Evolutionary conservation across 2,329 filamentous ascomycete species (phyloP).

Genomic region (Blastomyces percursus): DNA sequence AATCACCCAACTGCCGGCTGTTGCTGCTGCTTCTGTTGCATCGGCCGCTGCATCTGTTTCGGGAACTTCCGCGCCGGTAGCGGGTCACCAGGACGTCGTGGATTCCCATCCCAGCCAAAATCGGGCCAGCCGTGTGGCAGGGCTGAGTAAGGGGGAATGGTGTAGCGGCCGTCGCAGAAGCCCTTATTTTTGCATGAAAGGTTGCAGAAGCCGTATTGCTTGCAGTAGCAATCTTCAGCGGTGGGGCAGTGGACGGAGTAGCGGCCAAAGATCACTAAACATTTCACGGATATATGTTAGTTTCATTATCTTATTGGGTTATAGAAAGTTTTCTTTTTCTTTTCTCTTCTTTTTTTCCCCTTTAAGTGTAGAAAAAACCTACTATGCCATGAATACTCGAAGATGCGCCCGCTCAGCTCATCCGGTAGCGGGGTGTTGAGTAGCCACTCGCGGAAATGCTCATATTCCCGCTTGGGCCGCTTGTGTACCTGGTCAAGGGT

Average conservation of each 20-base stretch:
- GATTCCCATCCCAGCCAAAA: conserved; percentile 40
- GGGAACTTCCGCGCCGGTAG: not conserved
- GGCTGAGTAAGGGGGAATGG: conserved; percentile 45
- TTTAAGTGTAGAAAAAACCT: conserved; percentile 19
- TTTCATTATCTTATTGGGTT: too few species aligned
- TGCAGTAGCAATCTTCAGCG: conserved; percentile 55
- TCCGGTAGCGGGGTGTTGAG: conserved; percentile 37
- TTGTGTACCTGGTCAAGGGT: conserved; percentile 38
- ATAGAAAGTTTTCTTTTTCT: too few species aligned
- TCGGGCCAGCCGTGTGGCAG: conserved; percentile 53
- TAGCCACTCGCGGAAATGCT: conserved; percentile 40
- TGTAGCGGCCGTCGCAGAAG: conserved; percentile 46
- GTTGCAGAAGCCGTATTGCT: conserved; percentile 51
- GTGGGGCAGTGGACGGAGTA: conserved; percentile 49
- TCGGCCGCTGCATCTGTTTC: not conserved
- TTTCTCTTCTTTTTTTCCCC: too few species aligned
- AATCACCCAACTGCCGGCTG: not conserved
- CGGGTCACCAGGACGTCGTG: conserved; percentile 9
- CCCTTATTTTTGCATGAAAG: conserved; percentile 31
- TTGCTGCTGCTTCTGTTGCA: not conserved
- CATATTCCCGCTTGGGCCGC: conserved; percentile 39
- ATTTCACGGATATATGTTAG: too few species aligned
- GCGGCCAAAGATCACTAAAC: conserved; percentile 48
- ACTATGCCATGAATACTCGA: conserved; percentile 51
- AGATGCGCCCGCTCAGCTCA: conserved; percentile 40